phyloP scores from a whole-genome alignment of 257 asterid species.

The Catharanthus roseus region DNA sequence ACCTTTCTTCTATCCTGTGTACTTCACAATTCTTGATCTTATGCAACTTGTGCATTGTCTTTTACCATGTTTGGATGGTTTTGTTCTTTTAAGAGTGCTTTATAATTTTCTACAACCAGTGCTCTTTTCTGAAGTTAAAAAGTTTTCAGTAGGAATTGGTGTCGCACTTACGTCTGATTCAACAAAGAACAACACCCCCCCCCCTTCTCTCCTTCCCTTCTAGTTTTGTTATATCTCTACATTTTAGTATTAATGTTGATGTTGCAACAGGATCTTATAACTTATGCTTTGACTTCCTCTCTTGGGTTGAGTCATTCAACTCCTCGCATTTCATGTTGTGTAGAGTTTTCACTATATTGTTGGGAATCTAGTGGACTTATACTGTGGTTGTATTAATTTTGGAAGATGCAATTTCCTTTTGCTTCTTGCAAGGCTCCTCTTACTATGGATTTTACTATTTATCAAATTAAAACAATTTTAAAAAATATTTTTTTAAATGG shows the following conservation, averaged over 20 bases:
- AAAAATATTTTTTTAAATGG: background rate
- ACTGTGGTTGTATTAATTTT: background rate
- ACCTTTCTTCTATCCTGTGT: background rate
- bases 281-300: background rate
- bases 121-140: background rate
- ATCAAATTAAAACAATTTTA: slow-evolving; percentile 7
- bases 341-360: background rate
- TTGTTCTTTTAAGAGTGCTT: background rate
- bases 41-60: background rate
- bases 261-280: background rate
- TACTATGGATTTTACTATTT: background rate
- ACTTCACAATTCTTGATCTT: background rate
- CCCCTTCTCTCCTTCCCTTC: too few species aligned
- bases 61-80: background rate
- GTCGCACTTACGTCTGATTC: background rate
- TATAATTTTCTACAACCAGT: background rate
- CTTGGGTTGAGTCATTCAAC: background rate
- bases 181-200: too few species aligned
- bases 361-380: background rate
- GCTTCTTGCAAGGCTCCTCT: background rate
- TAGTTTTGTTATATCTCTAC: background rate
- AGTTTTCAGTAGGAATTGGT: background rate
- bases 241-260: background rate
- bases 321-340: background rate
- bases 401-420: background rate